Evolutionary conservation across 441 rosid species (phyloP), one percentile per base, ranked within the genome.

Genomic region (Pelargonium australe): DNA sequence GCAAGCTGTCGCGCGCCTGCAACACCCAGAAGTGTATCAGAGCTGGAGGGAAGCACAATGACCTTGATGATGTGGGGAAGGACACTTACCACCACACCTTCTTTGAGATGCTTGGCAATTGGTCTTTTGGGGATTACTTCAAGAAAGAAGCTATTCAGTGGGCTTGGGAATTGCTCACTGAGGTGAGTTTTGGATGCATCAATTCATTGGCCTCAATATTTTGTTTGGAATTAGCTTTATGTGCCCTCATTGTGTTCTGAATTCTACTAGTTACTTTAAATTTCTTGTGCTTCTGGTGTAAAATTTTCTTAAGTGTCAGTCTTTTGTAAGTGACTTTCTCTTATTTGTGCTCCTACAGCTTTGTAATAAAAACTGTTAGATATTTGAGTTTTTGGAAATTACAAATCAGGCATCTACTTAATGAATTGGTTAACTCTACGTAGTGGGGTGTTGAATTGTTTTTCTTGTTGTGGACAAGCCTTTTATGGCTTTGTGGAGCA

Each of bases 1-100:
- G 98, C 75, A 95, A 89, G 73, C 85, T 92, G 11, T 71, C 78
- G 1, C 85, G 98, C 13, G 95, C 97, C 3, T 92, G 82, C 84
- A 89, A 95, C 82, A 92, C 96, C n/a, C 99, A 95, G 69, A 95
- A 92, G 87, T 95, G 98, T 70, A 95, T 95, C 45, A 91, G 97
- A 3, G 99, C 99, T 1, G 99, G 99, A 40, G 98, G 98, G 47
- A 95, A 95, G 78, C 99, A 95, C 77, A 95, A 92, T 70, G 98
- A 95, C 78, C 90, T 95, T 1, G 99, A 95, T 51, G 99, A 95
- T 80, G 99, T 95, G 4, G 99, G 99, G 44, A 92, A 95, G 77
- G 99, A 95, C 69, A 95, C 99, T 20, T 92, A 95, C 74, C 98
- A 95, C 75, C 98, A 95, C 66, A 95, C 98, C 11, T 95, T 92